These are phyloP conservation scores for Streptanthus diversifolius DNA, from an alignment of 345 rosid genomes.

Conservation along the genomic window DNA sequence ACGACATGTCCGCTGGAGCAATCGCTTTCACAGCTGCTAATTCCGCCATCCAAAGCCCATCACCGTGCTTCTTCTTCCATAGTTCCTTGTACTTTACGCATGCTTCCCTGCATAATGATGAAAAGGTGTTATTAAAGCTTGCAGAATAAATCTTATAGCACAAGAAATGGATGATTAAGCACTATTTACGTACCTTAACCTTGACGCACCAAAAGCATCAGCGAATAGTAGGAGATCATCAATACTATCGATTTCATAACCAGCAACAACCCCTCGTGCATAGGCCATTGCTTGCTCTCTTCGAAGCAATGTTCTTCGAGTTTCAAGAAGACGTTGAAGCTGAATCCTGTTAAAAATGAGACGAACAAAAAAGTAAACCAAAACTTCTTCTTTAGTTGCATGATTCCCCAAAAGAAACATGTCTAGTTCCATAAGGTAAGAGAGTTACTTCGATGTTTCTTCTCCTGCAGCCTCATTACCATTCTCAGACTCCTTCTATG, in stretches of 20 bases:
- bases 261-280: conserved; percentile 80
- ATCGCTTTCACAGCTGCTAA: conserved; percentile 75
- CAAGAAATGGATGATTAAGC: not conserved
- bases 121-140: not conserved
- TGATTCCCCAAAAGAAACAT: not conserved
- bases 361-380: conserved; percentile 22
- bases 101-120: conserved; percentile 52
- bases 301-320: conserved; percentile 59
- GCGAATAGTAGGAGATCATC: conserved; percentile 73
- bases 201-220: conserved; percentile 77
- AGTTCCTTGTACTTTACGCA: conserved; percentile 69
- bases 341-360: conserved; percentile 46
- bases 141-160: not conserved
- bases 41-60: conserved; percentile 82
- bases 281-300: conserved; percentile 88
- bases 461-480: conserved; percentile 37
- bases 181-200: conserved; percentile 48
- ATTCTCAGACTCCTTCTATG: conserved; percentile 41
- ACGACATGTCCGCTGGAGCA: conserved; percentile 49
- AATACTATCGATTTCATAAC: conserved; percentile 59
- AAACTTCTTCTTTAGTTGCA: not conserved
- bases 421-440: not conserved
- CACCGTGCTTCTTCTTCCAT: conserved; percentile 67
- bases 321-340: conserved; percentile 69
- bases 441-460: conserved; percentile 68